Conservation (phyloP, 1,139 yeast species). For the Candida smagusa region DNA sequence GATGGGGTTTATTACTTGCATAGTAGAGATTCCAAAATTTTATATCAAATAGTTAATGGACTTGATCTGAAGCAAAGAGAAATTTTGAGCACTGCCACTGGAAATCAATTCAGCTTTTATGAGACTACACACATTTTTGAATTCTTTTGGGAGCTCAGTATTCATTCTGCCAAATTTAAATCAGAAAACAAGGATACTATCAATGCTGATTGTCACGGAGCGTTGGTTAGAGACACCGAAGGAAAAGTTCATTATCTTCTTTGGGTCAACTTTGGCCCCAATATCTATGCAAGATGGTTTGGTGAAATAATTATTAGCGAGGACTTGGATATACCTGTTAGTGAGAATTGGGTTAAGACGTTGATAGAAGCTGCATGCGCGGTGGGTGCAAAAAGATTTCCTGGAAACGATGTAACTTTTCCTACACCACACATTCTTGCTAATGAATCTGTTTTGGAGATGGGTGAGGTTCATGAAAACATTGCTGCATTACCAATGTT, state of each 20-base stretch:
- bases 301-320: conserved; percentile 1
- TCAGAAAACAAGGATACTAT: neutral
- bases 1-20: neutral
- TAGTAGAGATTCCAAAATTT: neutral
- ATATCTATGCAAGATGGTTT: conserved; percentile 1
- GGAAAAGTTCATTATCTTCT: conserved; percentile 4
- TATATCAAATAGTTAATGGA: neutral
- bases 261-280: conserved; percentile 5
- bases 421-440: neutral
- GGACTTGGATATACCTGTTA: neutral
- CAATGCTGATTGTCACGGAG: conserved; percentile 1
- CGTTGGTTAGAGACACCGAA: conserved; percentile 2
- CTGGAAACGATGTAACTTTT: neutral
- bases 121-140: neutral
- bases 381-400: neutral
- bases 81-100: neutral
- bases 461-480: neutral
- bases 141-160: neutral
- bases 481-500: neutral
- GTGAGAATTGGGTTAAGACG: neutral
- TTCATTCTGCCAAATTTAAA: neutral
- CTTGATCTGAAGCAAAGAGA: neutral
- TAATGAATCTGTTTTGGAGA: neutral
- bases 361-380: conserved; percentile 3
- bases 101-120: neutral